These are phyloP conservation scores for Linderina pennispora DNA, from an alignment of 192 early-diverging fungal species.

Conservation along the genomic window DNA sequence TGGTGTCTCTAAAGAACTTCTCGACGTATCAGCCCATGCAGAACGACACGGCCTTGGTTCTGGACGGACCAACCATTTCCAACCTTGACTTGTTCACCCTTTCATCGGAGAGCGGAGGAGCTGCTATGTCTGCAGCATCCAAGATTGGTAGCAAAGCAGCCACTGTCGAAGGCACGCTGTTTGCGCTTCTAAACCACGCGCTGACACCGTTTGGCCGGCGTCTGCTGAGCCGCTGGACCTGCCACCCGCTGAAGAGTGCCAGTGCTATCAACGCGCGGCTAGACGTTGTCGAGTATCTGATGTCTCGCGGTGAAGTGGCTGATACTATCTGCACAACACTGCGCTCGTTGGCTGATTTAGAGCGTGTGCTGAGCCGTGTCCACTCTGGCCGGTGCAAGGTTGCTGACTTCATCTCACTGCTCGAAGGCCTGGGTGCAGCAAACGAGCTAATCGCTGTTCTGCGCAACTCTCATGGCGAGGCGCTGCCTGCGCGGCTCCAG, in stretches of 20 bases:
- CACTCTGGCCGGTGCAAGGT: slow-evolving; percentile 82
- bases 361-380: slow-evolving; percentile 84
- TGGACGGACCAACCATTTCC: slow-evolving; percentile 90
- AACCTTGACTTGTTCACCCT: slow-evolving; percentile 93
- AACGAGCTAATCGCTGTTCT: slow-evolving; percentile 9
- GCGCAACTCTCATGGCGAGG: not conserved
- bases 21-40: slow-evolving; percentile 77
- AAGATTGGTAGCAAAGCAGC: slow-evolving; percentile 2
- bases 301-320: slow-evolving; percentile 44
- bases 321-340: slow-evolving; percentile 47
- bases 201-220: slow-evolving; percentile 87
- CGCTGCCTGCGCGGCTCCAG: slow-evolving; percentile 12
- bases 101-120: slow-evolving; percentile 54
- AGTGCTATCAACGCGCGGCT: slow-evolving; percentile 73
- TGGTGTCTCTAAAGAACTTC: slow-evolving; percentile 84
- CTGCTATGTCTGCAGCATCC: not conserved
- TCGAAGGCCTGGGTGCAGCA: slow-evolving; percentile 53
- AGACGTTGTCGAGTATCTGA: slow-evolving; percentile 85
- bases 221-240: slow-evolving; percentile 74
- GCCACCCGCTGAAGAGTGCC: slow-evolving; percentile 73
- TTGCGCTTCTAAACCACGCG: slow-evolving; percentile 79
- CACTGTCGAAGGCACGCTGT: slow-evolving; percentile 66
- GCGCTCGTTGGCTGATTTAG: slow-evolving; percentile 71
- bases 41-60: slow-evolving; percentile 63
- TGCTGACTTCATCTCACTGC: slow-evolving; percentile 70